Conservation (phyloP, 345 rosid species). For the Hibiscus trionum region DNA sequence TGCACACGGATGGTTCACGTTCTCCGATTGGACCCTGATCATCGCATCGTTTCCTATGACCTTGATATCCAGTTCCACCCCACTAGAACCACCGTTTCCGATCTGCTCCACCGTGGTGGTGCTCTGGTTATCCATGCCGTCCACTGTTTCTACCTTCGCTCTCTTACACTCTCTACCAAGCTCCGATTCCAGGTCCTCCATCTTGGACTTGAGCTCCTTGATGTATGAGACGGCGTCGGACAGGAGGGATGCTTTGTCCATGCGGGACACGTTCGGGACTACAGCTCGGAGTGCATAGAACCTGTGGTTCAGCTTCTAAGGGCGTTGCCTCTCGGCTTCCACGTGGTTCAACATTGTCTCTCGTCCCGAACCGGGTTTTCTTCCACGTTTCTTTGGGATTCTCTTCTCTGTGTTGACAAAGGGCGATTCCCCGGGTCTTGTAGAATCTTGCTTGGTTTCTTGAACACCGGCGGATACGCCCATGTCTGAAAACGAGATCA, state of each 20-base stretch:
- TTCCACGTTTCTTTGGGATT: conserved; percentile 52
- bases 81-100: background rate
- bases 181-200: conserved; percentile 40
- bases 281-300: conserved; percentile 77
- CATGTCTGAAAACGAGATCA: conserved; percentile 46
- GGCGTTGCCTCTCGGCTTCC: conserved; percentile 77
- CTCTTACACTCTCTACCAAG: conserved; percentile 30
- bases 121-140: conserved; percentile 31
- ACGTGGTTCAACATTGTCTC: conserved; percentile 52
- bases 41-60: conserved; percentile 43
- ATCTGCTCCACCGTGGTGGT: conserved; percentile 41
- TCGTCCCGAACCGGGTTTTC: conserved; percentile 47
- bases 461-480: conserved; percentile 44
- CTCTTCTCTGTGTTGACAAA: conserved; percentile 36
- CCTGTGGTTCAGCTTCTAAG: conserved; percentile 81
- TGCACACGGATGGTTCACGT: conserved; percentile 41
- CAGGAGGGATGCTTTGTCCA: conserved; percentile 74
- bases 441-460: conserved; percentile 13
- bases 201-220: conserved; percentile 46
- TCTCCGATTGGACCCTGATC: conserved; percentile 34
- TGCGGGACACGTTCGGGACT: conserved; percentile 71
- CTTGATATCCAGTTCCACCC: conserved; percentile 40
- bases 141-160: conserved; percentile 34
- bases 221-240: conserved; percentile 65
- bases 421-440: conserved; percentile 10